phyloP scores from a whole-genome alignment of 805 yeast species.

The Suhomyces sp. region DNA sequence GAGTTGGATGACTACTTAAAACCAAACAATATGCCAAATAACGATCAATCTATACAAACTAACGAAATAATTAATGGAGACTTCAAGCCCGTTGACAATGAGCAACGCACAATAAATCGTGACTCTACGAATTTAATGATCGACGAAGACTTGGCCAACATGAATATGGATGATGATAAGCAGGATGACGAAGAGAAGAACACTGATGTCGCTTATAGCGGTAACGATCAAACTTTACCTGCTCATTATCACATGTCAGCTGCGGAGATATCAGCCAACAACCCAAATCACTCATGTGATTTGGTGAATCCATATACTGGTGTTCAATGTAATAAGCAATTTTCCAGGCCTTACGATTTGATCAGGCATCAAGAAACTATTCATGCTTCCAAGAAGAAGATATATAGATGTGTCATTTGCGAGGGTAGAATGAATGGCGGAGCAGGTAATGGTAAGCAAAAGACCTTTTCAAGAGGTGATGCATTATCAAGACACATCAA shows the following conservation, averaged over 20 bases:
- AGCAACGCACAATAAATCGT: not conserved
- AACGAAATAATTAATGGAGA: constrained; percentile 13
- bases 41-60: constrained; percentile 5
- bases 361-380: constrained; percentile 48
- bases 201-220: constrained; percentile 2
- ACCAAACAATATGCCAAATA: not conserved
- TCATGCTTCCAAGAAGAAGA: constrained; percentile 46
- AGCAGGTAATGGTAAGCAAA: constrained; percentile 47
- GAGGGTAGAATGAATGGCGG: constrained; percentile 48
- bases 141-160: constrained; percentile 1
- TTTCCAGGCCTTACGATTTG: constrained; percentile 65
- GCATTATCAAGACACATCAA: constrained; percentile 52
- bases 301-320: constrained; percentile 61
- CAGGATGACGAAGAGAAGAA: constrained; percentile 7
- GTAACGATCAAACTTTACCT: not conserved
- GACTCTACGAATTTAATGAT: not conserved
- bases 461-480: constrained; percentile 47
- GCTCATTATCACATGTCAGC: constrained; percentile 20
- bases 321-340: constrained; percentile 67
- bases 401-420: constrained; percentile 45
- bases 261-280: constrained; percentile 31
- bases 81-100: constrained; percentile 7
- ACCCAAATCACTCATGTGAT: constrained; percentile 54
- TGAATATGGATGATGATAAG: constrained; percentile 6
- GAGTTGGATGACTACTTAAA: constrained; percentile 11